Conservation (phyloP, 495 filamentous ascomycete genomes). For the Aspergillus ostianus region DNA sequence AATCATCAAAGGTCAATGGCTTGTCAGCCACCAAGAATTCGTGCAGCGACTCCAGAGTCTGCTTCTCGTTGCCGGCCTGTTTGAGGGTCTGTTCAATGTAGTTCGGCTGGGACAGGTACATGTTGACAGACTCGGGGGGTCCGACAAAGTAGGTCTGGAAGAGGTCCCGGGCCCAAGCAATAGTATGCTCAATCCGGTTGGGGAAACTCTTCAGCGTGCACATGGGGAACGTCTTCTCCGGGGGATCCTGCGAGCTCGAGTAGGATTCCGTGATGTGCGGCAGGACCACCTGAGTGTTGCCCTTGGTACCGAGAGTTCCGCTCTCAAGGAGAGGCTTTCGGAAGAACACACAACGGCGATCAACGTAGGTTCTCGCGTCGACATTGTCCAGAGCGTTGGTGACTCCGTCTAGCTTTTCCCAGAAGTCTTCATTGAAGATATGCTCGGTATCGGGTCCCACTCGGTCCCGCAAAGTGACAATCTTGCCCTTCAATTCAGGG, state of each 20-base stretch:
- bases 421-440: constrained; percentile 94
- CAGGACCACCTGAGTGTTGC: constrained; percentile 94
- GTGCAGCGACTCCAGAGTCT: constrained; percentile 84
- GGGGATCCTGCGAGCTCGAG: constrained; percentile 96
- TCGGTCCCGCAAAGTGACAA: constrained; percentile 80
- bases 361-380: constrained; percentile 95
- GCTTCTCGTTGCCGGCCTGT: constrained; percentile 94
- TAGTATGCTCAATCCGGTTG: constrained; percentile 98
- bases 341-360: constrained; percentile 98
- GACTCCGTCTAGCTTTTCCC: constrained; percentile 83
- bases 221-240: constrained; percentile 98
- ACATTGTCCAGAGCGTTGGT: constrained; percentile 99
- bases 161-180: constrained; percentile 94
- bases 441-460: constrained; percentile 92
- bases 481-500: constrained; percentile 81
- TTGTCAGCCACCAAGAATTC: constrained; percentile 93
- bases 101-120: constrained; percentile 88
- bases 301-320: constrained; percentile 96
- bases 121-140: constrained; percentile 90
- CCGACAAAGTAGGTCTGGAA: constrained; percentile 94
- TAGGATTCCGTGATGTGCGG: constrained; percentile 93
- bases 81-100: constrained; percentile 88
- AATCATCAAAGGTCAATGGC: constrained; percentile 91
- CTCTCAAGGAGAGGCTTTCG: constrained; percentile 94
- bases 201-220: constrained; percentile 98